Evolutionary conservation across 1,139 yeast species (phyloP).

Genomic region (Magnusiomyces tetraspermus): DNA sequence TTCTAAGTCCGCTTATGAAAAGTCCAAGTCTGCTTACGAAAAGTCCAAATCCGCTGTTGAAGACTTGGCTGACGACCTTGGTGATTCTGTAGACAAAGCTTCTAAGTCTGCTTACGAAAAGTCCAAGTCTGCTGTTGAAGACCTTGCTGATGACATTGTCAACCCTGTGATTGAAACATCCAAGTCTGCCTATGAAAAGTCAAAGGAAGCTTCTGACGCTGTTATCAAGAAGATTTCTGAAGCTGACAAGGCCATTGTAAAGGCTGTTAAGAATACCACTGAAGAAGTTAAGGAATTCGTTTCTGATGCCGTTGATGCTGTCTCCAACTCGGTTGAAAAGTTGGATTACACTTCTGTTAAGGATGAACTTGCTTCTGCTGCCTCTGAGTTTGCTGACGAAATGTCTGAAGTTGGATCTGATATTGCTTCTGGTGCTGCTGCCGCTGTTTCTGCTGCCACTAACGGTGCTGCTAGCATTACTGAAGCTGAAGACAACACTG

Average conservation of each 20-base stretch:
- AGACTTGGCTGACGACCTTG: neutral
- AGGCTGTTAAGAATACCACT: neutral
- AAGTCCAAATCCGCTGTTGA: neutral
- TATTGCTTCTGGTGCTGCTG: neutral
- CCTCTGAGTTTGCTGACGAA: neutral
- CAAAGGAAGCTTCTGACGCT: too few species aligned
- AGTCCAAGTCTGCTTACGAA: too few species aligned
- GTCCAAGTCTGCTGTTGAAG: too few species aligned
- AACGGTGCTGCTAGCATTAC: neutral
- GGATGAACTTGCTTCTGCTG: neutral
- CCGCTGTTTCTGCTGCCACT: neutral
- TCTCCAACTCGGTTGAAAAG: neutral
- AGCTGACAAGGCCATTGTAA: too few species aligned
- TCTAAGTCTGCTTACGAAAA: too few species aligned
- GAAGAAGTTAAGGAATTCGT: neutral
- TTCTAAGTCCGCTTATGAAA: too few species aligned
- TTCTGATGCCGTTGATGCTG: neutral
- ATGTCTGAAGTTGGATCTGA: neutral
- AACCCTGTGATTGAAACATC: neutral
- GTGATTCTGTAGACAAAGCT: neutral
- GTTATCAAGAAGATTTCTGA: too few species aligned
- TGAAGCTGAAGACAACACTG: conserved; percentile 13
- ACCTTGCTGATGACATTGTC: neutral
- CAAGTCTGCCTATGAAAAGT: too few species aligned
- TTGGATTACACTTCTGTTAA: neutral